A percentile compares a stretch with the other conserved stretches of the same genome.
These are phyloP conservation scores for Lachancea quebecensis DNA, from an alignment of 805 yeast species.

Conservation along the genomic window DNA sequence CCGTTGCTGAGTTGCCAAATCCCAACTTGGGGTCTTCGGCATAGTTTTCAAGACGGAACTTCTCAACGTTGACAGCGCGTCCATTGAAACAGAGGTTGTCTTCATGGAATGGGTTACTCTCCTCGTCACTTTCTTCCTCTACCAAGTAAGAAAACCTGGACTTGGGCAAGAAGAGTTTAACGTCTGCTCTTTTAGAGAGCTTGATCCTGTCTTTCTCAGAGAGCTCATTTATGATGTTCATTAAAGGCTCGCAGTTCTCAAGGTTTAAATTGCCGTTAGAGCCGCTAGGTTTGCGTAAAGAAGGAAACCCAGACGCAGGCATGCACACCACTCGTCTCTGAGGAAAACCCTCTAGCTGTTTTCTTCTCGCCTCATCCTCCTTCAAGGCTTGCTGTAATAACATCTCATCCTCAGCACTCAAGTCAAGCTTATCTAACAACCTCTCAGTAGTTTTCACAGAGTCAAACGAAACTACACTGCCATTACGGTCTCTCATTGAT, in stretches of 20 bases:
- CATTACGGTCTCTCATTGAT: conserved; percentile 8
- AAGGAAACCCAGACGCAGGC: conserved; percentile 32
- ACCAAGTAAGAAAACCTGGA: conserved; percentile 30
- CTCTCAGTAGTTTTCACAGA: conserved; percentile 28
- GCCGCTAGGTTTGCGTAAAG: conserved; percentile 14
- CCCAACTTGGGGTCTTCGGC: background rate
- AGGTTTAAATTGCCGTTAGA: conserved; percentile 1
- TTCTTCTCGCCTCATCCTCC: conserved; percentile 17
- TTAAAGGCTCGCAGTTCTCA: background rate
- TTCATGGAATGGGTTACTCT: conserved; percentile 1
- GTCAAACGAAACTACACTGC: conserved; percentile 25
- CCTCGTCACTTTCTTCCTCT: conserved; percentile 24
- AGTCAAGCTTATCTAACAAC: conserved; percentile 28
- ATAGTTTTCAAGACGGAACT: conserved; percentile 1
- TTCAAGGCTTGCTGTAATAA: conserved; percentile 24
- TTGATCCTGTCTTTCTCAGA: conserved; percentile 7
- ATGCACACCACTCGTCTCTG: conserved; percentile 20
- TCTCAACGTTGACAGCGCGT: conserved; percentile 6
- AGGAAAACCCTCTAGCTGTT: conserved; percentile 1
- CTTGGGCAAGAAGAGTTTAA: conserved; percentile 25
- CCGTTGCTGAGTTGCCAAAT: background rate
- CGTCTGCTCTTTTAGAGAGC: conserved; percentile 14
- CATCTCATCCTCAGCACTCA: conserved; percentile 29
- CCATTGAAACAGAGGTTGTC: background rate
- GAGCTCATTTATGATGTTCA: conserved; percentile 3